Evolutionary conservation across 495 filamentous ascomycete species (phyloP).

Genomic region (Hamigera avellanea): DNA sequence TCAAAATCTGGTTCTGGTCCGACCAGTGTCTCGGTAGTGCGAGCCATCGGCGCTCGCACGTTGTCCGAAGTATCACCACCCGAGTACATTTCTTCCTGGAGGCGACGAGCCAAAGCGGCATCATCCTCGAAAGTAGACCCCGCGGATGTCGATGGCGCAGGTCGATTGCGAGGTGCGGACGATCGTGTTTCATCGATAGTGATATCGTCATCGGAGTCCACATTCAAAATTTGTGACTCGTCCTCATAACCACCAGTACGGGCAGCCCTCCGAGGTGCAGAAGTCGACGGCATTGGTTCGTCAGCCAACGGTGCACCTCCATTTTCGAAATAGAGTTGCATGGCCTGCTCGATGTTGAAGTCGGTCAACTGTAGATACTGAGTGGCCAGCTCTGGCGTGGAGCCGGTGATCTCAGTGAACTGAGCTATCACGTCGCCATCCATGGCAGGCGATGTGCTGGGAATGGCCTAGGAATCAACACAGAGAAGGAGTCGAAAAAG

Average conservation of each 20-base stretch:
- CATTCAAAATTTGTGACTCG: conserved; percentile 49
- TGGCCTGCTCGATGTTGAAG: conserved; percentile 69
- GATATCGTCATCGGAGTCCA: conserved; percentile 57
- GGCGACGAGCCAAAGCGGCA: conserved; percentile 78
- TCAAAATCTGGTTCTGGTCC: conserved; percentile 52
- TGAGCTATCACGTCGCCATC: conserved; percentile 42
- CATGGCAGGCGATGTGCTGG: conserved; percentile 38
- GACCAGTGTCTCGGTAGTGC: conserved; percentile 84
- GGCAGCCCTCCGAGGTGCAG: conserved; percentile 13
- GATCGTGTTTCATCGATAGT: conserved; percentile 16
- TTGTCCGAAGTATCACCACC: conserved; percentile 43
- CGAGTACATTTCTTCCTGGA: conserved; percentile 86
- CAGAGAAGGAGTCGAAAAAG: background rate
- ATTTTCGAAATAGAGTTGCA: conserved; percentile 82
- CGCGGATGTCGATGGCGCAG: conserved; percentile 2
- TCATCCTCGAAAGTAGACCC: conserved; percentile 58
- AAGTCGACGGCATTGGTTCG: conserved; percentile 23
- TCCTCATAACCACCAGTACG: conserved; percentile 28
- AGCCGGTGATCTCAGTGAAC: conserved; percentile 53
- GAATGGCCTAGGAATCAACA: background rate
- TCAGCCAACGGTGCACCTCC: conserved; percentile 43
- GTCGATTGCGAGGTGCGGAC: conserved; percentile 10
- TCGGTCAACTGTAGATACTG: conserved; percentile 77
- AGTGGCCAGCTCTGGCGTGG: conserved; percentile 49
- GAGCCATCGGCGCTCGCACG: conserved; percentile 81